Base-by-base conservation (phyloP, 2,329 filamentous ascomycete species). In the Fusarium anguioides region DNA sequence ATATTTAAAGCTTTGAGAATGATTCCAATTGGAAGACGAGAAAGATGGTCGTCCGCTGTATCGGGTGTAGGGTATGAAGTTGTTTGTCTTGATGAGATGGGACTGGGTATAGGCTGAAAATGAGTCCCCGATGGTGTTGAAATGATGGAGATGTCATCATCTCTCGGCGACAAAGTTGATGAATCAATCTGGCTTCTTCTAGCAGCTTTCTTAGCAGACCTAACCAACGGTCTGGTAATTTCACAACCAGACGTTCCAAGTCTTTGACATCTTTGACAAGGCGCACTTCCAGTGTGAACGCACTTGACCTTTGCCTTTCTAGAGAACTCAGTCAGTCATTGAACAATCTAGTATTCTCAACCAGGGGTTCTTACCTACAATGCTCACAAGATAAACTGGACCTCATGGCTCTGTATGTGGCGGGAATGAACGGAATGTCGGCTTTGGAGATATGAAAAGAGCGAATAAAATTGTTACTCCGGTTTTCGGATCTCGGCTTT, bases 271-370 rank as follows among this genome's bases (percentile, higher is more conserved):
- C 74, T 69, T 18, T 70, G 67, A 6, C 77, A 79, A 1, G 77
- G 77, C 18, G 75, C 53, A 5, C 29, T 63, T 21, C 77, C 77
- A 7, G 61, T 44, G 55, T 78, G 75, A 14, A 76, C 66, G 48
- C 77, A 79, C 42, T 79, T 79, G 15, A 78, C 67, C 44, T 79
- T 79, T 39, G 75, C 77, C 46, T 68, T 72, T 21, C 77, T 79
- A 27, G n/a, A 42, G 1, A 8, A 2, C 14, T 0, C 8, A 4
- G 4, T 24, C 8, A 18, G 15, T 44, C 1, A 37, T 17, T n/a
- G n/a, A n/a, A n/a, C n/a, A 12, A 14, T 26, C 17, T 5, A 5
- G 2, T 3, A 4, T n/a, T 0, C 26, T 1, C 4, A 6, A 2
- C 3, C 2, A 4, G 2, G 17, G 2, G 12, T 0, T 8, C 72